A percentile compares a stretch with the other conserved stretches of the same genome.
Conservation (phyloP, 2,329 filamentous ascomycete species). For the Stagonosporopsis cucurbitacearum region DNA sequence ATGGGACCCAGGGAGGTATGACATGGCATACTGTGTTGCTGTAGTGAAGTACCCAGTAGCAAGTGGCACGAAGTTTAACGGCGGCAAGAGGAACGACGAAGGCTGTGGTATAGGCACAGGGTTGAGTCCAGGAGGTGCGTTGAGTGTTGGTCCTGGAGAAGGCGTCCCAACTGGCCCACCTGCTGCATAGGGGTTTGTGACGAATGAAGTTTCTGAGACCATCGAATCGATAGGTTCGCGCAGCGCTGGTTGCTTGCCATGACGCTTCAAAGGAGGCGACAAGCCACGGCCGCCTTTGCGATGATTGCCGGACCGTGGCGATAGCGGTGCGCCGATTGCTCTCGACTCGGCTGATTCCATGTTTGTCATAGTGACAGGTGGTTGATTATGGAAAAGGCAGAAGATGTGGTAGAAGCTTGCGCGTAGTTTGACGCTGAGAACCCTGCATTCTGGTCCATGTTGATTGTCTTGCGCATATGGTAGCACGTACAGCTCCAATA, state of each 20-base stretch:
- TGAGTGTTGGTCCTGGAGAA: slow-evolving; percentile 51
- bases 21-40: slow-evolving; percentile 75
- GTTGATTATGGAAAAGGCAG: slow-evolving; percentile 92
- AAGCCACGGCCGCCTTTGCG: slow-evolving; percentile 34
- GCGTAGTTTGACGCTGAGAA: slow-evolving; percentile 87
- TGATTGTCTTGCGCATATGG: slow-evolving; percentile 74
- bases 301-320: slow-evolving; percentile 33
- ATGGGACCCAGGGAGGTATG: slow-evolving; percentile 82
- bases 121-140: slow-evolving; percentile 53
- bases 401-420: slow-evolving; percentile 97
- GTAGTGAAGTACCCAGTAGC: slow-evolving; percentile 82
- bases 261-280: slow-evolving; percentile 42
- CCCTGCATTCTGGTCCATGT: slow-evolving; percentile 79
- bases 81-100: slow-evolving; percentile 79
- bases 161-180: slow-evolving; percentile 50
- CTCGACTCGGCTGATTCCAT: slow-evolving; percentile 43
- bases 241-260: slow-evolving; percentile 49
- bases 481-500: slow-evolving; percentile 84
- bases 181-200: slow-evolving; percentile 57
- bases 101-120: slow-evolving; percentile 52
- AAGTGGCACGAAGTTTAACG: slow-evolving; percentile 81
- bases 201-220: slow-evolving; percentile 58
- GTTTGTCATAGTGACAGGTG: slow-evolving; percentile 63
- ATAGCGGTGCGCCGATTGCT: slow-evolving; percentile 29
- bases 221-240: slow-evolving; percentile 58